Evolutionary conservation across 768 basidiomycete species (phyloP), one percentile per base, ranked within the genome.

Genomic region (Tricholoma sp.): DNA sequence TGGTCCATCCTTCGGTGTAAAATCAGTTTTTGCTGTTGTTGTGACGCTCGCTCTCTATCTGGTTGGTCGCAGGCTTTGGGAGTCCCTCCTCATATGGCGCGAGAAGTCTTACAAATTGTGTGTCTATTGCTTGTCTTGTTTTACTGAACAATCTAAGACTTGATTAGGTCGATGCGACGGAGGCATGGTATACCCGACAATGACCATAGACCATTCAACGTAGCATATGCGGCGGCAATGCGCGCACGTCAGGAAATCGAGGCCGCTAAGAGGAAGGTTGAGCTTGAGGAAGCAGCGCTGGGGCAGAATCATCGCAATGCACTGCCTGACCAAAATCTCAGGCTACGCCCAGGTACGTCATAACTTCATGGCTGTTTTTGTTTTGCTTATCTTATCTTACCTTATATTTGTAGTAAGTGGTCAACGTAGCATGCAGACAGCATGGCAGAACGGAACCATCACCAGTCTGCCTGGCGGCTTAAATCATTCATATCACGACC

Each of bases 101-200:
- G 89, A 91, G 66, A 74, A 78, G 62, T 74, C 77, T 33, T 84
- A 86, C 66, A 83, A 80, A 70, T 72, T 88, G 89, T 89, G 62
- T 55, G 84, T 72, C 12, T 37, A 5, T 12, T 37, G 12, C 13
- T 13, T 12, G 53, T 53, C 39, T 20, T n/a, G n/a, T 54, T 53
- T 54, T 34, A 20, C 20, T 29, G 34, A 49, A 53, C 47, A 54
- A 20, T 54, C 32, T 34, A 51, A 59, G 45, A 33, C 51, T 60
- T 61, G 57, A 63, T 67, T 60, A 91, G 88, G 63, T 77, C 84
- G 59, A 84, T 84, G 77, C 83, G 91, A 58, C 76, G 91, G 61
- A 77, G 81, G 71, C 83, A 91, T 65, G 91, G 91, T 47, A 93
- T 93, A 57, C 91, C 91, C 15, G 91, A 93, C 75, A 78, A 76